These are phyloP conservation scores for Triticum turgidum DNA, from an alignment of 176 grass and related monocot species.

Conservation along the genomic window DNA sequence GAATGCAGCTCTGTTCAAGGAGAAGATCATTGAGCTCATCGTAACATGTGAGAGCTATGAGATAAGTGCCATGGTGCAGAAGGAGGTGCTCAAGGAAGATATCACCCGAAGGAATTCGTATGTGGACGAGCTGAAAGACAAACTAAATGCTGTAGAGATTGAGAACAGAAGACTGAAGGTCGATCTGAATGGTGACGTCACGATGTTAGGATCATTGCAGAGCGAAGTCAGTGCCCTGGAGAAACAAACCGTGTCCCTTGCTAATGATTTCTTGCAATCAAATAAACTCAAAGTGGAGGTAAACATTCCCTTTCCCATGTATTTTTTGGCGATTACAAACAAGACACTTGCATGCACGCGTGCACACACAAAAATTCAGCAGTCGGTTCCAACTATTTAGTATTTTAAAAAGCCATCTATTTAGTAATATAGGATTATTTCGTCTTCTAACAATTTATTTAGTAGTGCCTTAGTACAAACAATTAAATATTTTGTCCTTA, in stretches of 20 bases:
- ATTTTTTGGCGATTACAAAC: background rate
- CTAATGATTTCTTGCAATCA: conserved; percentile 44
- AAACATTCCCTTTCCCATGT: conserved; percentile 15
- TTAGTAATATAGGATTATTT: background rate
- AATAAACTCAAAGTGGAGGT: conserved; percentile 67
- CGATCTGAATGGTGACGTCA: conserved; percentile 65
- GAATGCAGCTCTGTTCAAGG: conserved; percentile 76
- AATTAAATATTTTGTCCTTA: conserved; percentile 15
- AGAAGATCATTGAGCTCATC: conserved; percentile 74
- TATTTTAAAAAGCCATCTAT: background rate
- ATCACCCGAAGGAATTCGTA: conserved; percentile 66
- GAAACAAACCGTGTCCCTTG: conserved; percentile 57
- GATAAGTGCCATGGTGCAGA: conserved; percentile 76
- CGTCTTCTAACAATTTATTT: conserved; percentile 1
- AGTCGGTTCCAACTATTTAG: background rate
- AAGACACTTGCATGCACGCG: background rate
- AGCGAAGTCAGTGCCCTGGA: conserved; percentile 63
- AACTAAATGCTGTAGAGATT: conserved; percentile 63
- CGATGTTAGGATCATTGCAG: conserved; percentile 58
- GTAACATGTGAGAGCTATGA: conserved; percentile 83
- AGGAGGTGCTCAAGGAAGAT: conserved; percentile 84
- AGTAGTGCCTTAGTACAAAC: background rate
- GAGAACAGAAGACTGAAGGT: conserved; percentile 84
- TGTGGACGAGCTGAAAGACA: conserved; percentile 78
- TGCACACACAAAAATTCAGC: background rate